Percentiles rank a stretch among this genome's conserved stretches.
Evolutionary conservation across 768 basidiomycete genomes (phyloP).

Genomic region (Agrocybe pediades): DNA sequence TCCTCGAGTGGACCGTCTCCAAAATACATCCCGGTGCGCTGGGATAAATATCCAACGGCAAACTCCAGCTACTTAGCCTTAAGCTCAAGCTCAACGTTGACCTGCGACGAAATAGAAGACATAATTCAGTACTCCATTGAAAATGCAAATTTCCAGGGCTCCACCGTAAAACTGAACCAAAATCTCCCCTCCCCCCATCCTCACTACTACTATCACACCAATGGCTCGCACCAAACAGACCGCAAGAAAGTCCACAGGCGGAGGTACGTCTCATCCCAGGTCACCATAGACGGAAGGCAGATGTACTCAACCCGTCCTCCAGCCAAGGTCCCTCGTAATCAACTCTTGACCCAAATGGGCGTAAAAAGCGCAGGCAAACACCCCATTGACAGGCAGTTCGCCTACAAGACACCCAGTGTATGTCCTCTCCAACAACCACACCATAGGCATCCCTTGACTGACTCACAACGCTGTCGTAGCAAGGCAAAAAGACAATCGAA

Average conservation of each 20-base stretch:
- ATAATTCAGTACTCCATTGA: no score
- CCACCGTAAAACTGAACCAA: background rate
- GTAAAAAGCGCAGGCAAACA: constrained; percentile 52
- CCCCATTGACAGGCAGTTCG: constrained; percentile 15
- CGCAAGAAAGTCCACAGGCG: constrained; percentile 71
- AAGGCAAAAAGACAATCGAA: background rate
- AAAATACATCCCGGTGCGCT: no score
- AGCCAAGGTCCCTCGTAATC: background rate
- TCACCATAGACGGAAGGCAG: background rate
- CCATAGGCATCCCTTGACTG: background rate
- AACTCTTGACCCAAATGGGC: constrained; percentile 42
- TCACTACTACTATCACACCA: background rate
- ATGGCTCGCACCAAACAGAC: constrained; percentile 79
- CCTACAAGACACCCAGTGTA: no score
- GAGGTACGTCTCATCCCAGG: constrained; percentile 41
- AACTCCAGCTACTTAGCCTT: no score
- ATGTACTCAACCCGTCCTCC: background rate
- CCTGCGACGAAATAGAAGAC: no score
- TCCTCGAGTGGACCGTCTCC: no score
- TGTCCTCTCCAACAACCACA: background rate
- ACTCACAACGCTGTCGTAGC: background rate
- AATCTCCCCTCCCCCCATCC: background rate
- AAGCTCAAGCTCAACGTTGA: no score
- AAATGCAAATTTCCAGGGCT: no score
- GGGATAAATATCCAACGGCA: no score